These are phyloP conservation scores for Prunus salicina DNA, from an alignment of 306 rosid genomes.

Conservation along the genomic window DNA sequence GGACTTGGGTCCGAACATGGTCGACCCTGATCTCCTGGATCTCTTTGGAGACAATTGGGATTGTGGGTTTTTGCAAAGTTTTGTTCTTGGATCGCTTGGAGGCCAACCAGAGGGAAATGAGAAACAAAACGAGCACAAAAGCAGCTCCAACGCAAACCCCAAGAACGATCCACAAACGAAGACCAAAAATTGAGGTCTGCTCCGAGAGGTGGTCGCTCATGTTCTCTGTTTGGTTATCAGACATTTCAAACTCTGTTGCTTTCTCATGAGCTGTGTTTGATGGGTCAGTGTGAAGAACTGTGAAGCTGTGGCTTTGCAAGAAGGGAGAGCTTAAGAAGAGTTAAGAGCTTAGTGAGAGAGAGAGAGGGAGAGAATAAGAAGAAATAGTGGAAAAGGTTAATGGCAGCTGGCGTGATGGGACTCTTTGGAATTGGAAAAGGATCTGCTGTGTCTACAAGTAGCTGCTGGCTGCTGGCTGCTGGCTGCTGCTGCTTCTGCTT, in stretches of 20 bases:
- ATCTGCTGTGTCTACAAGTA: background rate
- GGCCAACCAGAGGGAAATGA: slow-evolving; percentile 63
- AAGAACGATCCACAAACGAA: slow-evolving; percentile 64
- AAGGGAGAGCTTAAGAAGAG: slow-evolving; percentile 4
- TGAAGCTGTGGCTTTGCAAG: background rate
- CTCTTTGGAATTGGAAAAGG: slow-evolving; percentile 16
- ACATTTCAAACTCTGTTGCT: slow-evolving; percentile 27
- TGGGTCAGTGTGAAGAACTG: background rate
- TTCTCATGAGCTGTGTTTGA: background rate
- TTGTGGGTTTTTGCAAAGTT: slow-evolving; percentile 32
- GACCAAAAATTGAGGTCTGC: slow-evolving; percentile 76
- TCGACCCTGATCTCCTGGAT: slow-evolving; percentile 72
- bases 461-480: no score
- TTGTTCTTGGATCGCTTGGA: slow-evolving; percentile 57
- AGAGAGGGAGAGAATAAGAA: background rate
- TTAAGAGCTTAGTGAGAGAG: background rate
- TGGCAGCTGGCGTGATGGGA: slow-evolving; percentile 73
- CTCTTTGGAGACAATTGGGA: slow-evolving; percentile 67
- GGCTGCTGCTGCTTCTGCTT: background rate
- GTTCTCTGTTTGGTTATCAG: slow-evolving; percentile 30
- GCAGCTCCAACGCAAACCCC: slow-evolving; percentile 71
- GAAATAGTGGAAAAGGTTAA: slow-evolving; percentile 5
- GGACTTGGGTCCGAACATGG: slow-evolving; percentile 23
- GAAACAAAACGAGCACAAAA: slow-evolving; percentile 64
- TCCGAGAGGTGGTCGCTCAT: slow-evolving; percentile 75